These are phyloP conservation scores for Exsudoporus frostii DNA, from an alignment of 768 basidiomycete species.

Conservation along the genomic window DNA sequence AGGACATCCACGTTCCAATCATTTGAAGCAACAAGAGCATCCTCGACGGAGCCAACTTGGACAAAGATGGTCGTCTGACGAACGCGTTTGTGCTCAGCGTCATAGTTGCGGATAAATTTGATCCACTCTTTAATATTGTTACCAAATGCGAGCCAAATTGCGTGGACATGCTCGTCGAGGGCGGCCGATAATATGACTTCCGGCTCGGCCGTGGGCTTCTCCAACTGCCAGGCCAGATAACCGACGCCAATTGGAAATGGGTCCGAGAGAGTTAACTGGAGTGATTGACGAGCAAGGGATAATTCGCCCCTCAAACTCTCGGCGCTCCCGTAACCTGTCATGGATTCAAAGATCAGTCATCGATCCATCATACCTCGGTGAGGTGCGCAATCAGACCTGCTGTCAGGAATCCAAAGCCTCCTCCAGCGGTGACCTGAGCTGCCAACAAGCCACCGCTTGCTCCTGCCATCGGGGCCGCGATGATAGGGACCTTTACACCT, in stretches of 20 bases:
- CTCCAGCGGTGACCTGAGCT: constrained; percentile 59
- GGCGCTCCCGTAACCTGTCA: constrained; percentile 45
- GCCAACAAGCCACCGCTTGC: constrained; percentile 62
- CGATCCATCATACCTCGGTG: neutral
- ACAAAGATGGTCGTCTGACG: constrained; percentile 57
- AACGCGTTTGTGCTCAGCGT: constrained; percentile 38
- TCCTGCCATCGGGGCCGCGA: constrained; percentile 69
- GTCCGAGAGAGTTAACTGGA: constrained; percentile 34
- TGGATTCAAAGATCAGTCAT: constrained; percentile 4
- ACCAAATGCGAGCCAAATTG: constrained; percentile 78
- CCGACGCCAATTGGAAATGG: constrained; percentile 67
- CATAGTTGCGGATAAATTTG: constrained; percentile 52
- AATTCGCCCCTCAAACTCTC: constrained; percentile 51
- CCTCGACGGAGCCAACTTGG: constrained; percentile 57
- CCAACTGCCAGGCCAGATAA: constrained; percentile 69
- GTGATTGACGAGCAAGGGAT: constrained; percentile 43
- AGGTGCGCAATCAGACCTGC: constrained; percentile 40
- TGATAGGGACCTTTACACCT: constrained; percentile 59
- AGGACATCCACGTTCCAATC: constrained; percentile 73
- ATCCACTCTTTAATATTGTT: constrained; percentile 58
- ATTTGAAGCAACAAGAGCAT: constrained; percentile 56
- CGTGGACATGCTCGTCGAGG: constrained; percentile 54
- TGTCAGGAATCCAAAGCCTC: constrained; percentile 76
- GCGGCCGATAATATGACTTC: constrained; percentile 45
- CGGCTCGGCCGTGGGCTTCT: constrained; percentile 41